phyloP scores from a whole-genome alignment of 208 protist genomes.

The Trypanosoma lewisi region DNA sequence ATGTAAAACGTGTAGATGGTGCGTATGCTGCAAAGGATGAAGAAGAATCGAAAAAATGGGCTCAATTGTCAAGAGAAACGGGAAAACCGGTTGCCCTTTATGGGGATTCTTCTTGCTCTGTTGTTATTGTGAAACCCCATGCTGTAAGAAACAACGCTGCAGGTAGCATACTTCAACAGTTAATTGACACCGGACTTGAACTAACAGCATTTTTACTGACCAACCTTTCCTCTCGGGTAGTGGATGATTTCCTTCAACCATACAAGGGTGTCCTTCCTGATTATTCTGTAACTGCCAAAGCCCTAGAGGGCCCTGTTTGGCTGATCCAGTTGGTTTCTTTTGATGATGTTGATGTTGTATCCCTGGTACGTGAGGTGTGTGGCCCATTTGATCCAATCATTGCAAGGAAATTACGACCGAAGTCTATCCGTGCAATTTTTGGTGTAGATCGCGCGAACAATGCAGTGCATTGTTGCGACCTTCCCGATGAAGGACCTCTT shows the following conservation, averaged over 20 bases:
- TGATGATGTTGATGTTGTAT: constrained; percentile 50
- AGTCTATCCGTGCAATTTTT: constrained; percentile 87
- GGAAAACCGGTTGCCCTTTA: constrained; percentile 67
- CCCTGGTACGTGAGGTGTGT: constrained; percentile 56
- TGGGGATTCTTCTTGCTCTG: constrained; percentile 58
- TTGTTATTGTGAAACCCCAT: constrained; percentile 84
- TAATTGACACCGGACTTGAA: constrained; percentile 55
- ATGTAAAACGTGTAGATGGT: constrained; percentile 44
- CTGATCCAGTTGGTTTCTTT: constrained; percentile 74
- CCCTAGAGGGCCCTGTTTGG: constrained; percentile 65
- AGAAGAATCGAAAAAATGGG: constrained; percentile 56
- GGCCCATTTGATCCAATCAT: constrained; percentile 82
- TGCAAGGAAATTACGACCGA: constrained; percentile 81
- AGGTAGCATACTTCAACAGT: constrained; percentile 55
- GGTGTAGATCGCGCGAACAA: constrained; percentile 77
- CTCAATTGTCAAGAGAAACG: constrained; percentile 26
- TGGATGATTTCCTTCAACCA: constrained; percentile 57
- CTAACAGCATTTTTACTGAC: constrained; percentile 52
- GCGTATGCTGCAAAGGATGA: constrained; percentile 51
- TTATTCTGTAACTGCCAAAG: constrained; percentile 42
- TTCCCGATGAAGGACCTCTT: constrained; percentile 88
- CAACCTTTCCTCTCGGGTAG: constrained; percentile 48
- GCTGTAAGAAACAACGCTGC: constrained; percentile 36
- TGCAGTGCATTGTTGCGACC: constrained; percentile 95
- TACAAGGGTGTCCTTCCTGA: constrained; percentile 81